These are phyloP conservation scores for Corynespora cassiicola DNA, from an alignment of 2,329 filamentous ascomycete genomes.

Conservation along the genomic window DNA sequence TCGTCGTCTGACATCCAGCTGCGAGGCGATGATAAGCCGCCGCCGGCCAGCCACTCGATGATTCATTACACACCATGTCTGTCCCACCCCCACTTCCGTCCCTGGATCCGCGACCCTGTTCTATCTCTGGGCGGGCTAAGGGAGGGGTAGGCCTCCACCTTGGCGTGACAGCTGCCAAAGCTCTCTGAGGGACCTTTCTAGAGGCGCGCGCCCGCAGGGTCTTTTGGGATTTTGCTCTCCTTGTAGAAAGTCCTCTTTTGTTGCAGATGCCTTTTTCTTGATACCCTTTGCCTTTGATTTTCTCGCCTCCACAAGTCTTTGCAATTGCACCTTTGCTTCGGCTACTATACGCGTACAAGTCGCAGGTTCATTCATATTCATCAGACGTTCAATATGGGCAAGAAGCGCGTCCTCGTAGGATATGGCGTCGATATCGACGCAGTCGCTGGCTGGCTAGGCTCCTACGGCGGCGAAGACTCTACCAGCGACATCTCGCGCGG, in stretches of 20 bases:
- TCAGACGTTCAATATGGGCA: slow-evolving; percentile 44
- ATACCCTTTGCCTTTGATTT: background rate
- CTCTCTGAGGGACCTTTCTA: no score
- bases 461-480: slow-evolving; percentile 75
- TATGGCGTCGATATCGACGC: slow-evolving; percentile 77
- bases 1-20: no score
- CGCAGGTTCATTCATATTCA: background rate
- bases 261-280: background rate
- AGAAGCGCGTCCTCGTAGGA: slow-evolving; percentile 62
- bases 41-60: slow-evolving; percentile 12
- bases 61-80: slow-evolving; percentile 9
- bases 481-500: slow-evolving; percentile 75
- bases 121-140: slow-evolving; percentile 3
- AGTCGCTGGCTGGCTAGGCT: slow-evolving; percentile 77
- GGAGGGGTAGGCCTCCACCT: slow-evolving; percentile 12
- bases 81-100: background rate
- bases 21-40: slow-evolving; percentile 18
- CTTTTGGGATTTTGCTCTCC: no score
- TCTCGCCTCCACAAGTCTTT: no score
- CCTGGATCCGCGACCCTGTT: background rate
- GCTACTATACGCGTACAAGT: no score
- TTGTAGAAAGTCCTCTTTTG: no score
- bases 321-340: no score
- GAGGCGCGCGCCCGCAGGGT: no score
- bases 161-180: no score